phyloP scores from a whole-genome alignment of 345 rosid species.

The Salix brachista region DNA sequence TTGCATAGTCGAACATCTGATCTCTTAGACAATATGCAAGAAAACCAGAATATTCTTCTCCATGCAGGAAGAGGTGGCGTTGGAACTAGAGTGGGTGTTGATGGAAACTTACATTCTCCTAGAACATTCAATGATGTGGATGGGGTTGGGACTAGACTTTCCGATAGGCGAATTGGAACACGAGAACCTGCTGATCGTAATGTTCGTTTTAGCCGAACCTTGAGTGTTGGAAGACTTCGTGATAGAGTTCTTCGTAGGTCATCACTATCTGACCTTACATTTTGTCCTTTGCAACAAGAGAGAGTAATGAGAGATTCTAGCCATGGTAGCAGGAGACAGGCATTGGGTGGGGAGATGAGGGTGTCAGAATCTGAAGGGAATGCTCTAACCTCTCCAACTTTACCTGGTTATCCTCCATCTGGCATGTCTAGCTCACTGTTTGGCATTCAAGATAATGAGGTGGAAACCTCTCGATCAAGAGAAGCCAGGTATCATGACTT shows the following conservation, averaged over 20 bases:
- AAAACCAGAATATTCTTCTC: slow-evolving; percentile 23
- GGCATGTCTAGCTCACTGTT: slow-evolving; percentile 45
- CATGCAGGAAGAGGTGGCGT: slow-evolving; percentile 30
- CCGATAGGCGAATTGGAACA: slow-evolving; percentile 53
- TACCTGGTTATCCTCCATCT: slow-evolving; percentile 47
- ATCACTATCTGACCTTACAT: slow-evolving; percentile 52
- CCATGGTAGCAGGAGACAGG: slow-evolving; percentile 36
- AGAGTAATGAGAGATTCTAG: slow-evolving; percentile 43
- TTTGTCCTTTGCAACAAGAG: slow-evolving; percentile 50
- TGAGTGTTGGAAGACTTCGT: slow-evolving; percentile 97
- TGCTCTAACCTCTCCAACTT: slow-evolving; percentile 28
- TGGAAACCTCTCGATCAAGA: slow-evolving; percentile 58
- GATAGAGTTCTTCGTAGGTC: slow-evolving; percentile 90
- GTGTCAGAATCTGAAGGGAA: slow-evolving; percentile 34
- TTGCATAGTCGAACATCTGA: slow-evolving; percentile 10
- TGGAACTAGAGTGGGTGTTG: slow-evolving; percentile 29
- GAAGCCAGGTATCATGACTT: slow-evolving; percentile 80
- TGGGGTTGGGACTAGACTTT: slow-evolving; percentile 35
- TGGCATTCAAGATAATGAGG: slow-evolving; percentile 51
- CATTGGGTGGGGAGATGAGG: slow-evolving; percentile 27
- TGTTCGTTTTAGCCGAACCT: slow-evolving; percentile 82
- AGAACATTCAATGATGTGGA: slow-evolving; percentile 38
- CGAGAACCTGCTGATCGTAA: slow-evolving; percentile 72
- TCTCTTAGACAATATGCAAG: slow-evolving; percentile 17
- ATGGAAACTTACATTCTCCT: slow-evolving; percentile 34